phyloP scores from a whole-genome alignment of 2,329 filamentous ascomycete genomes.

The Phyllosticta ampelicida region DNA sequence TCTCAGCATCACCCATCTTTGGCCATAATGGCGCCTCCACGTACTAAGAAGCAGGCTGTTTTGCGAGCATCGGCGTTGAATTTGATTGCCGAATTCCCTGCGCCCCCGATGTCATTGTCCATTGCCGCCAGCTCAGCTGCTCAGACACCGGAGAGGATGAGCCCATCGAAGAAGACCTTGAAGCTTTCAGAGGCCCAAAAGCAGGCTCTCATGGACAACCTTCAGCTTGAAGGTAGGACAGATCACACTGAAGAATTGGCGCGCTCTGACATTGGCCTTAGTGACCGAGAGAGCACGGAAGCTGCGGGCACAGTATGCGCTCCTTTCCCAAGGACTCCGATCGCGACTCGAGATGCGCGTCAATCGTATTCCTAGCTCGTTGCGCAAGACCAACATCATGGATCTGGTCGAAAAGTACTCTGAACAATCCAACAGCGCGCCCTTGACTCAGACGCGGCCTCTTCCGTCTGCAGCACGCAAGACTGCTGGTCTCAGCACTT shows the following conservation, averaged over 20 bases:
- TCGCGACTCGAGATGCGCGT: constrained; percentile 85
- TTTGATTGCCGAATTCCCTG: constrained; percentile 1
- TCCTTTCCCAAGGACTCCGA: constrained; percentile 75
- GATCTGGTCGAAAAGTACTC: constrained; percentile 56
- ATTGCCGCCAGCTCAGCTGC: constrained; percentile 2
- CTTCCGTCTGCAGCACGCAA: not conserved
- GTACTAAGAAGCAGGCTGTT: constrained; percentile 4
- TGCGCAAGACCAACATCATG: constrained; percentile 72
- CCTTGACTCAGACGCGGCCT: constrained; percentile 6
- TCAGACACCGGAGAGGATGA: constrained; percentile 15
- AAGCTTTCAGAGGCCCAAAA: constrained; percentile 51
- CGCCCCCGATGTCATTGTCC: constrained; percentile 13
- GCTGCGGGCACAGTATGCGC: constrained; percentile 75
- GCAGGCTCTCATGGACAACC: constrained; percentile 76
- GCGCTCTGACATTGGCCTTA: constrained; percentile 27
- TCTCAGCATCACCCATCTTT: not conserved
- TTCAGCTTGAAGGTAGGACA: constrained; percentile 69
- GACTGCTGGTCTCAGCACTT: not conserved
- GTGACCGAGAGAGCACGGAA: constrained; percentile 82
- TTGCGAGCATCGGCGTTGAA: not conserved
- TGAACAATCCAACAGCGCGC: constrained; percentile 15
- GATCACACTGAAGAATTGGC: not conserved
- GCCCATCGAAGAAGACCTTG: constrained; percentile 7
- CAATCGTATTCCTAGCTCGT: constrained; percentile 73
- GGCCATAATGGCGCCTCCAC: constrained; percentile 3